phyloP scores from a whole-genome alignment of 495 filamentous ascomycete species.

The Penicillium herquei region DNA sequence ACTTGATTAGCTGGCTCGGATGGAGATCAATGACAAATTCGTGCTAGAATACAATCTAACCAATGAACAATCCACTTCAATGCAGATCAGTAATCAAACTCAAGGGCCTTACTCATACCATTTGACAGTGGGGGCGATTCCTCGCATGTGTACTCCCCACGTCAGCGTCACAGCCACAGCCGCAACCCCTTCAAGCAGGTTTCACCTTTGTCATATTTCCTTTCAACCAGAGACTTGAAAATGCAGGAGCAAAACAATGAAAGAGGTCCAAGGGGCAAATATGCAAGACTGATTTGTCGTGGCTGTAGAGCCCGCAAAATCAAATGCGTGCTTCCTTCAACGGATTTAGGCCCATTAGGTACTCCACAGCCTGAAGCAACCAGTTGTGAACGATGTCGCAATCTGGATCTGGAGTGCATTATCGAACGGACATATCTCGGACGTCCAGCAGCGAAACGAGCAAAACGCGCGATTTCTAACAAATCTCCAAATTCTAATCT shows the following conservation, averaged over 20 bases:
- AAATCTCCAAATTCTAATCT: not conserved
- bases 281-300: conserved; percentile 5
- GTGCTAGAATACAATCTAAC: too few species aligned
- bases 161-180: too few species aligned
- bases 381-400: conserved; percentile 1
- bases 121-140: too few species aligned
- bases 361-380: not conserved
- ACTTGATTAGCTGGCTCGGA: too few species aligned
- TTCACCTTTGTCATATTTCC: too few species aligned
- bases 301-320: conserved; percentile 5
- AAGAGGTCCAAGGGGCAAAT: conserved; percentile 5
- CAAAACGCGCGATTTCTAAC: not conserved
- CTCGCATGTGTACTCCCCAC: too few species aligned
- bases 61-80: too few species aligned
- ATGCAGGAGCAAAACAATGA: not conserved
- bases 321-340: conserved; percentile 2
- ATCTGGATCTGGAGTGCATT: conserved; percentile 2
- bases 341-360: conserved; percentile 1
- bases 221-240: too few species aligned
- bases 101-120: too few species aligned
- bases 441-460: not conserved
- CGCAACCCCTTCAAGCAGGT: too few species aligned
- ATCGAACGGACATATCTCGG: conserved; percentile 2
- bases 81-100: too few species aligned
- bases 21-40: too few species aligned